Percentiles rank a stretch among this genome's conserved stretches.
These are phyloP conservation scores for Hanseniaspora nectarophila DNA, from an alignment of 805 yeast genomes.

Conservation along the genomic window DNA sequence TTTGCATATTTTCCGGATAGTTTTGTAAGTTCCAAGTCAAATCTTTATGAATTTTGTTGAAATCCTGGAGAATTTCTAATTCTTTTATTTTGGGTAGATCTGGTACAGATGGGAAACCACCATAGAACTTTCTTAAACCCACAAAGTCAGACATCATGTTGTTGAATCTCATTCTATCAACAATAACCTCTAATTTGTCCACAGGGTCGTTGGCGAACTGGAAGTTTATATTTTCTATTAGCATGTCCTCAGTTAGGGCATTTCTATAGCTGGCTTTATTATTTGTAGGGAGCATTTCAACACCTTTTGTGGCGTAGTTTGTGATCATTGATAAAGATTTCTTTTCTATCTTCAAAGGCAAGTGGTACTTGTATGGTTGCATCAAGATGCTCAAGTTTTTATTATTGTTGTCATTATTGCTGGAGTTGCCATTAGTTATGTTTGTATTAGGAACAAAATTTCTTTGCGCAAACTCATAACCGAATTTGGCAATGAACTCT, in stretches of 20 bases:
- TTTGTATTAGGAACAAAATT: constrained; percentile 9
- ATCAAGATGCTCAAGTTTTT: constrained; percentile 20
- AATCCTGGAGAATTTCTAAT: constrained; percentile 65
- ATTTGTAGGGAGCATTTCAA: constrained; percentile 6
- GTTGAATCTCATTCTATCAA: constrained; percentile 53
- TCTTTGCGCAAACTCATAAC: constrained; percentile 6
- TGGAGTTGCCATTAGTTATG: constrained; percentile 11
- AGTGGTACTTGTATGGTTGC: constrained; percentile 40
- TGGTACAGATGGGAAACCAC: constrained; percentile 72
- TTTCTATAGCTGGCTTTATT: constrained; percentile 7
- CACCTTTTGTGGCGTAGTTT: constrained; percentile 27
- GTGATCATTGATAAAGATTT: constrained; percentile 29
- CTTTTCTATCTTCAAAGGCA: constrained; percentile 27
- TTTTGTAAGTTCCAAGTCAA: constrained; percentile 10
- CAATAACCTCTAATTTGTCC: constrained; percentile 40
- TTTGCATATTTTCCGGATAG: constrained; percentile 11
- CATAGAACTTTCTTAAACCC: constrained; percentile 54
- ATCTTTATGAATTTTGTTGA: constrained; percentile 26
- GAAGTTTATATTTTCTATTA: constrained; percentile 36
- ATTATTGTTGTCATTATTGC: constrained; percentile 7
- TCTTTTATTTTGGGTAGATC: constrained; percentile 49
- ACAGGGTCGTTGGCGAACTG: constrained; percentile 32
- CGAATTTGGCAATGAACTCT: constrained; percentile 10
- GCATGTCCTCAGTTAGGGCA: constrained; percentile 23
- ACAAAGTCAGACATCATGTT: constrained; percentile 58